Conservation (phyloP, 306 rosid genomes). For the Hippophae tibetana region DNA sequence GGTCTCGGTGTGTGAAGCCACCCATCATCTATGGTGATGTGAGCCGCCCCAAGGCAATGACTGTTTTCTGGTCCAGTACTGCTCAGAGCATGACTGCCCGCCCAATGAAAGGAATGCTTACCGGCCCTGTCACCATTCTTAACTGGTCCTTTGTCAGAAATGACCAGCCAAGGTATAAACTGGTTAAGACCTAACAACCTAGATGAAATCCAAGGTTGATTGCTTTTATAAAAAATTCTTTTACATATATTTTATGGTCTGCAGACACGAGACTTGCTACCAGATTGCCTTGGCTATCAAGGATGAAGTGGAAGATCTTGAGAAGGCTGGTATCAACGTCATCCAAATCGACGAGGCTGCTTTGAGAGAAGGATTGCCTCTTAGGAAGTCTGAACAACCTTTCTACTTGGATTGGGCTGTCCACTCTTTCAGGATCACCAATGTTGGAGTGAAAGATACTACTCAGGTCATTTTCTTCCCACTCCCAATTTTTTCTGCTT, state of each 20-base stretch:
- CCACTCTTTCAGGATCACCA: slow-evolving; percentile 86
- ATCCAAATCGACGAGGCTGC: slow-evolving; percentile 96
- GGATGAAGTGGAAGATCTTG: slow-evolving; percentile 93
- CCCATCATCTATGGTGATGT: slow-evolving; percentile 95
- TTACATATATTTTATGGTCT: slow-evolving; percentile 2
- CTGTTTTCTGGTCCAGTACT: slow-evolving; percentile 40
- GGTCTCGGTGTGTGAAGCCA: slow-evolving; percentile 95
- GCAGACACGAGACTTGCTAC: slow-evolving; percentile 70
- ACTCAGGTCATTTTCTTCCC: slow-evolving; percentile 49
- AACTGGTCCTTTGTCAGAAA: slow-evolving; percentile 91
- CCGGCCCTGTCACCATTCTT: slow-evolving; percentile 93
- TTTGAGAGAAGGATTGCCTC: slow-evolving; percentile 75
- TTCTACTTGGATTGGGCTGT: slow-evolving; percentile 94
- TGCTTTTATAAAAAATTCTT: not conserved
- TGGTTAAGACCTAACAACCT: not conserved
- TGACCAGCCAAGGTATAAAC: slow-evolving; percentile 69
- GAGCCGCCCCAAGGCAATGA: slow-evolving; percentile 93
- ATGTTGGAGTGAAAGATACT: slow-evolving; percentile 59
- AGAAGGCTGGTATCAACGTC: slow-evolving; percentile 61
- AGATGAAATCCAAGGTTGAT: not conserved
- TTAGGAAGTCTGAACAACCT: slow-evolving; percentile 84
- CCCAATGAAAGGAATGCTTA: slow-evolving; percentile 99
- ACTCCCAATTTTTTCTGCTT: not conserved
- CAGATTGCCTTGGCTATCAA: slow-evolving; percentile 91
- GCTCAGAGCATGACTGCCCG: slow-evolving; percentile 46